phyloP scores from a whole-genome alignment of 2,329 filamentous ascomycete species.

The Tolypocladium sp. region DNA sequence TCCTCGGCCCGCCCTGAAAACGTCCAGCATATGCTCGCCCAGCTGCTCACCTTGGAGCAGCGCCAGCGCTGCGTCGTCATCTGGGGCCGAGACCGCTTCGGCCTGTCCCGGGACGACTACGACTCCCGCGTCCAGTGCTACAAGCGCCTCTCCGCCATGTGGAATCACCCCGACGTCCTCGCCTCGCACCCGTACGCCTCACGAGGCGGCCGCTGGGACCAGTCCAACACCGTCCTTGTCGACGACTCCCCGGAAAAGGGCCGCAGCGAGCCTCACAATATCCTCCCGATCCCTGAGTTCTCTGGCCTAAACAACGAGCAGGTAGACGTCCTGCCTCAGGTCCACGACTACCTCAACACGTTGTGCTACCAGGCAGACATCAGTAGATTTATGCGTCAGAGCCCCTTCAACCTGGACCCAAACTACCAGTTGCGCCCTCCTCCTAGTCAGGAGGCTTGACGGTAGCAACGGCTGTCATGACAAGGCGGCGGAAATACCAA shows the following conservation, averaged over 20 bases:
- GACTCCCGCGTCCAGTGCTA: slow-evolving; percentile 71
- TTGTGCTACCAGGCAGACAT: slow-evolving; percentile 49
- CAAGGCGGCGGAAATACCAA: not conserved
- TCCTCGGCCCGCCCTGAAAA: slow-evolving; percentile 73
- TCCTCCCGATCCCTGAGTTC: slow-evolving; percentile 76
- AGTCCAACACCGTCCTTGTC: slow-evolving; percentile 80
- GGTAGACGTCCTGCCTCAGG: slow-evolving; percentile 40
- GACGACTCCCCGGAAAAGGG: slow-evolving; percentile 82
- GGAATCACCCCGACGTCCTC: slow-evolving; percentile 43
- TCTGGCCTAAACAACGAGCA: slow-evolving; percentile 31
- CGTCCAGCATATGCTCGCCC: slow-evolving; percentile 56
- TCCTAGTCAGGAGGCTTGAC: not conserved
- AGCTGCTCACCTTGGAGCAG: slow-evolving; percentile 51
- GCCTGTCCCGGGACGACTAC: slow-evolving; percentile 57
- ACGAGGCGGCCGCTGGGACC: slow-evolving; percentile 52
- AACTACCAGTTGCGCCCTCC: slow-evolving; percentile 10
- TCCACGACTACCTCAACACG: slow-evolving; percentile 52
- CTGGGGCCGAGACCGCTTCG: slow-evolving; percentile 73
- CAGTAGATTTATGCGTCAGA: slow-evolving; percentile 47
- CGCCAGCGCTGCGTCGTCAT: slow-evolving; percentile 51
- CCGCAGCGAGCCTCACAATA: slow-evolving; percentile 71
- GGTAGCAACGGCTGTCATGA: not conserved
- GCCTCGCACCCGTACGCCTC: slow-evolving; percentile 33
- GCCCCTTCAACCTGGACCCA: slow-evolving; percentile 36
- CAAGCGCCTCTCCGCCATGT: slow-evolving; percentile 70